Base-by-base conservation (phyloP, 371 early-diverging fungal genomes). In the Fennellomyces sp. region DNA sequence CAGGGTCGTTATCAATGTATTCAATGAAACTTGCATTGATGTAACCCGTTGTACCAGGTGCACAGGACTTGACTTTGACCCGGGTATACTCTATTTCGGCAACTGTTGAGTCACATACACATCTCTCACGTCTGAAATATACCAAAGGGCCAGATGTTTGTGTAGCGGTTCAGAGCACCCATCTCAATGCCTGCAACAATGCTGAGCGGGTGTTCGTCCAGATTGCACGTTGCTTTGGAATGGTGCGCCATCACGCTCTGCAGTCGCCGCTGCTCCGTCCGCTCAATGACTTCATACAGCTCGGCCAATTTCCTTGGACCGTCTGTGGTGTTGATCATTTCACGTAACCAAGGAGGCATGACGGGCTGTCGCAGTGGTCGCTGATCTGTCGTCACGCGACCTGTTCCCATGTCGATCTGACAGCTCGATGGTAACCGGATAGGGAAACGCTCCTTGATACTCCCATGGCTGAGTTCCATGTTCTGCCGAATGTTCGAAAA, bases 111-210 rank as follows among this genome's bases (percentile, higher is more conserved):
- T 13, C 5, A 13, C 7, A 39, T 39, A 39, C 17, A 11, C 17
- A 4, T 4, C 13, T n/a, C n/a, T n/a, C n/a, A n/a, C 38, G 3
- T 38, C 12, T 6, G 17, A 39, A 39, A 11, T n/a, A 11, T 65
- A 88, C 91, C 80, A 64, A 81, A 93, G 1, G 91, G 88, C 81
- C 93, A 84, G 25, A 93, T 88, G 62, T 94, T 92, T 48, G 80
- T 81, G 71, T 95, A 95, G 26, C 94, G 75, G 66, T 91, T 89
- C 64, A 83, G 70, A 21, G 82, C 71, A 10, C 87, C 89, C 70
- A 83, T 83, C 68, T 89, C 90, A 38, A 87, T 73, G 15, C 83
- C 86, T 12, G 84, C 83, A 26, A 87, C 79, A 45, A 89, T 86
- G 64, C 87, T 85, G 50, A 78, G 79, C n/a, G 79, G 82, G 23